Evolutionary conservation across 208 protist genomes (phyloP), one percentile per base, ranked within the genome.

Genomic region (Naegleria lovaniensis): DNA sequence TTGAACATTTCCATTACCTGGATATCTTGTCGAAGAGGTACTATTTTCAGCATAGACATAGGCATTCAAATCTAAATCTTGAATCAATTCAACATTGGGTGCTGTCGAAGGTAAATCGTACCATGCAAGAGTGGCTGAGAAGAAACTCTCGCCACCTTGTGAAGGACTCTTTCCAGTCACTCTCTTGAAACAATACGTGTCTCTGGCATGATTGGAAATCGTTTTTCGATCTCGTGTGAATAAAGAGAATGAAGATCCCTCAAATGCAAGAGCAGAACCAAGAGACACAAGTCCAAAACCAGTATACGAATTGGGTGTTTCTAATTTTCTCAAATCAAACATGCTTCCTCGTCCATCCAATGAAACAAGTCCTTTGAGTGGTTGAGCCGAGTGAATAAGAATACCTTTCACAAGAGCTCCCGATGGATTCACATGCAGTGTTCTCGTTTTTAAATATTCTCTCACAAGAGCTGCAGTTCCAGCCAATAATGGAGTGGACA

Each of bases 321-420:
- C 16, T 13, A 79, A 13, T 33, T 79, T 79, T 29, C 6, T 2
- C 5, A 79, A n/a, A 33, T 79, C 67, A 36, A n/a, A 36, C 29
- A 29, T 79, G 5, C 25, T 6, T 5, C 67, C 29, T 36, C 29
- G 25, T 79, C 67, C 67, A 79, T 79, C 67, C 0, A 79, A 9
- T 9, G 67, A 29, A 11, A 79, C 67, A 25, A 36, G 19, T 36
- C 67, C 67, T 25, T 79, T 79, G 6, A 79, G 9, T 79, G 67
- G 29, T 36, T 38, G 38, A 83, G 83, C 48, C 55, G 51, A 67
- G 16, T n/a, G 38, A 92, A 92, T 19, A 91, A 93, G 83, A 94
- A 93, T 43, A 94, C 94, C 41, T 94, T 92, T 0, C 94, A 97
- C 3, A 95, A 94, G 91, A 94, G 95, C 33, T 79, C 43, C 41